Base-by-base conservation (phyloP, 352 stramenopile species). In the Pythium vanterpoolii region DNA sequence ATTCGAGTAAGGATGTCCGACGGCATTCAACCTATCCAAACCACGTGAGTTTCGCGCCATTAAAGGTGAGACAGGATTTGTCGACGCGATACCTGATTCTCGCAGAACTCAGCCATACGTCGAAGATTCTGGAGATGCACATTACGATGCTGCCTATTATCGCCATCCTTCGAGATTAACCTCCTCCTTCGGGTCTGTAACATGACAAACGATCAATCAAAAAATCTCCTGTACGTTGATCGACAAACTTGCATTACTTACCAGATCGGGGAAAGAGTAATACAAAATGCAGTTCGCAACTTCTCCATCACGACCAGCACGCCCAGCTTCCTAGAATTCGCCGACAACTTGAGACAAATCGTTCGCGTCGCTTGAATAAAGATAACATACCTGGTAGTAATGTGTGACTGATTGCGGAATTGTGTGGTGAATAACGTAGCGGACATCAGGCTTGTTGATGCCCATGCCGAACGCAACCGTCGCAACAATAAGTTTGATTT, bases 381-480 rank as follows among this genome's bases (percentile, higher is more conserved):
- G 4, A 9, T 9, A 13, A 50, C 38, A 27, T 70, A 95, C 86
- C 70, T 96, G 87, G 52, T 96, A 96, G 55, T 95, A 96, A 52
- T 95, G 83, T 11, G 83, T 93, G n/a, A 95, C 83, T 27, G 85
- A 94, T 58, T 96, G 83, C 6, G 87, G 87, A 6, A 95, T 88
- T 5, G 83, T 94, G 69, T 93, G 81, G 54, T 96, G 87, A 53
- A 96, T 94, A 44, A 96, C 87, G 60, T 94, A 96, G 30, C 87
- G 83, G 1, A 96, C 87, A 48, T 94, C 84, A 9, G 86, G 86
- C 49, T 96, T 94, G 65, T 95, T 95, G 58, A 96, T 96, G 16
- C 85, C 87, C 87, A 96, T 96, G 26, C 87, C 87, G 56, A 96
- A 96, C 0, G 87, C 87, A 40, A 96, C 76, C 0, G 87, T 96